Conservation (phyloP, 305 asterid species). For the Solanum hybrid region DNA sequence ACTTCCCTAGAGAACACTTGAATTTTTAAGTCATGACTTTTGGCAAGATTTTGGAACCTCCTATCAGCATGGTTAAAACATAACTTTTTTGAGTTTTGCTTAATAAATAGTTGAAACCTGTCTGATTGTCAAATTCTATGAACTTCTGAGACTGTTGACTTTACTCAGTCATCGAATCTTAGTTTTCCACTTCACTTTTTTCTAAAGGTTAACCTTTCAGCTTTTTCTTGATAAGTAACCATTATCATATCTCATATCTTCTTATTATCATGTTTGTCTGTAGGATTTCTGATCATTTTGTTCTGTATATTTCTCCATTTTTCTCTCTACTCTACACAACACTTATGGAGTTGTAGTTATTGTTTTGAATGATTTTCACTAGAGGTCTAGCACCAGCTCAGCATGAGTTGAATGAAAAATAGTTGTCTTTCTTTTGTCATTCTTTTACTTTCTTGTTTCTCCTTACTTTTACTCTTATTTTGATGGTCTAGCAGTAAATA, state of each 20-base stretch:
- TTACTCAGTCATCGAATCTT: background rate
- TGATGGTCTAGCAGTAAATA: background rate
- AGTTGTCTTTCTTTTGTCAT: background rate
- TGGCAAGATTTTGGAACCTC: background rate
- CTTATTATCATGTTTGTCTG: background rate
- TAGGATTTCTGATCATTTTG: background rate
- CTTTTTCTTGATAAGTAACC: background rate
- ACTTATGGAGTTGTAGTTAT: background rate
- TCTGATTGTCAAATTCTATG: background rate
- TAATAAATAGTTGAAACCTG: background rate
- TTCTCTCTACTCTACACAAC: background rate
- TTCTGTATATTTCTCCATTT: background rate
- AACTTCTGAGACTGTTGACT: background rate
- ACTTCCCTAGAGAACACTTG: background rate
- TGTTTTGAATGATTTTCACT: background rate
- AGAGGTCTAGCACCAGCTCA: background rate
- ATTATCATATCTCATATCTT: background rate
- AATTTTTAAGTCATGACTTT: background rate
- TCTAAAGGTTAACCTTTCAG: background rate
- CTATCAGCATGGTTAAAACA: background rate
- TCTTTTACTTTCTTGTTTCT: background rate
- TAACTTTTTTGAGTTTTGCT: background rate
- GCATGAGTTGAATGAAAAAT: background rate
- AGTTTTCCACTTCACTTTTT: background rate
- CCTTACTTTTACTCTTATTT: background rate